Conservation (phyloP, 331 rosid species). For the Quercus phellos region DNA sequence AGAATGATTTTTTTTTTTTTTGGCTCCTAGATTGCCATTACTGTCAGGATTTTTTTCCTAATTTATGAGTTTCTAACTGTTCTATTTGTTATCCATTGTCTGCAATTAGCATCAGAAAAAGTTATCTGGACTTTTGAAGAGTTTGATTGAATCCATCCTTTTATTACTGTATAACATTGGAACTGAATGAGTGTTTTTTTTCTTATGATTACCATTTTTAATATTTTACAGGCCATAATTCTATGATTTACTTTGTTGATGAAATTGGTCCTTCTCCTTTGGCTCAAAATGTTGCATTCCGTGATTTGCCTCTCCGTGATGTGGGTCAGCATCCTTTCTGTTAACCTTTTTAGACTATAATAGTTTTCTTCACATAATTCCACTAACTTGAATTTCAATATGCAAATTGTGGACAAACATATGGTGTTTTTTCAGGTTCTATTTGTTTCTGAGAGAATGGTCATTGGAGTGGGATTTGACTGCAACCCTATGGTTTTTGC, state of each 20-base stretch:
- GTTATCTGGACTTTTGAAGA: neutral
- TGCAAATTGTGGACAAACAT: constrained; percentile 30
- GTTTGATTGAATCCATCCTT: neutral
- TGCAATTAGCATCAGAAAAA: neutral
- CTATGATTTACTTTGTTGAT: constrained; percentile 88
- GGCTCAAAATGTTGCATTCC: constrained; percentile 82
- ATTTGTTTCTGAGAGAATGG: constrained; percentile 81
- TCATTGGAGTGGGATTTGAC: constrained; percentile 87
- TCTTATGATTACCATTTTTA: constrained; percentile 2
- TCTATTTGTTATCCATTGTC: neutral
- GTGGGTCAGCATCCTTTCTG: constrained; percentile 98
- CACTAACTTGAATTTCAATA: constrained; percentile 17
- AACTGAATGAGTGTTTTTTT: neutral
- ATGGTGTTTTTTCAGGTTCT: constrained; percentile 59
- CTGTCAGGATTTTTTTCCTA: neutral
- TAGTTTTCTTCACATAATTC: constrained; percentile 11
- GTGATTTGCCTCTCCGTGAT: constrained; percentile 98
- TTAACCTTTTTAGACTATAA: constrained; percentile 23
- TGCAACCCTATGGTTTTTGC: constrained; percentile 87
- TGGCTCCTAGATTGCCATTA: neutral
- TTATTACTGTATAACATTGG: neutral
- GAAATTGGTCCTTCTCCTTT: constrained; percentile 92
- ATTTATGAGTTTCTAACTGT: neutral
- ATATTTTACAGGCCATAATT: constrained; percentile 75
- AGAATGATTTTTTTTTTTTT: neutral